phyloP scores from a whole-genome alignment of 2,329 filamentous ascomycete species.

The Alternaria solani region DNA sequence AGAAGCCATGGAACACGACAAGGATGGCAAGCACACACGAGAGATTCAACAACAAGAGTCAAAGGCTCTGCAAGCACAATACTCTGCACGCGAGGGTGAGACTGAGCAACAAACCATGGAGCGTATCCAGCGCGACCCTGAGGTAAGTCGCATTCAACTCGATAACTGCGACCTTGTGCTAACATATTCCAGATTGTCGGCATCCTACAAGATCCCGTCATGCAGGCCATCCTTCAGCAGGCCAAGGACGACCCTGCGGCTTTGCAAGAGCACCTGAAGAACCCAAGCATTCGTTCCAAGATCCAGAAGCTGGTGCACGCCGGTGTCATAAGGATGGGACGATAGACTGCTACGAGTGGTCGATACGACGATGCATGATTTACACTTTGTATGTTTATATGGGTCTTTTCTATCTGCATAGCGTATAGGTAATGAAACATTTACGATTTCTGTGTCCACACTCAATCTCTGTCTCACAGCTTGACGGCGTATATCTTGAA shows the following conservation, averaged over 20 bases:
- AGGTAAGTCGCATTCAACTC: constrained; percentile 65
- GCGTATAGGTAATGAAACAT: constrained; percentile 27
- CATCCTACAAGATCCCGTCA: constrained; percentile 94
- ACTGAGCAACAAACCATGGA: constrained; percentile 95
- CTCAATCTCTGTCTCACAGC: neutral
- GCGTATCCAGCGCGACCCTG: constrained; percentile 87
- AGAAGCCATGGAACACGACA: constrained; percentile 80
- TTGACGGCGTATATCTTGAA: constrained; percentile 63
- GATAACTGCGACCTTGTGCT: neutral
- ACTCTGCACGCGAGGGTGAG: constrained; percentile 88
- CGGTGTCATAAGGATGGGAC: constrained; percentile 84
- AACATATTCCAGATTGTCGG: constrained; percentile 72
- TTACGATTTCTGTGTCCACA: neutral
- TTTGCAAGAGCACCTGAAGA: constrained; percentile 96
- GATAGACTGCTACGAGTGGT: constrained; percentile 40
- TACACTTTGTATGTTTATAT: constrained; percentile 3
- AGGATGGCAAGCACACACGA: constrained; percentile 78
- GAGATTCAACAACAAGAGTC: constrained; percentile 95
- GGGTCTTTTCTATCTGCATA: constrained; percentile 22
- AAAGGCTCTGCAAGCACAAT: constrained; percentile 91
- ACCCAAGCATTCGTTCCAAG: constrained; percentile 82
- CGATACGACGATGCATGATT: neutral
- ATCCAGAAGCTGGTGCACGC: constrained; percentile 94
- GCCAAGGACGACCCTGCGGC: constrained; percentile 92
- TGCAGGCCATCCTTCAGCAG: constrained; percentile 97